These are phyloP conservation scores for Phytopythium vexans DNA, from an alignment of 352 stramenopile genomes.

Conservation along the genomic window DNA sequence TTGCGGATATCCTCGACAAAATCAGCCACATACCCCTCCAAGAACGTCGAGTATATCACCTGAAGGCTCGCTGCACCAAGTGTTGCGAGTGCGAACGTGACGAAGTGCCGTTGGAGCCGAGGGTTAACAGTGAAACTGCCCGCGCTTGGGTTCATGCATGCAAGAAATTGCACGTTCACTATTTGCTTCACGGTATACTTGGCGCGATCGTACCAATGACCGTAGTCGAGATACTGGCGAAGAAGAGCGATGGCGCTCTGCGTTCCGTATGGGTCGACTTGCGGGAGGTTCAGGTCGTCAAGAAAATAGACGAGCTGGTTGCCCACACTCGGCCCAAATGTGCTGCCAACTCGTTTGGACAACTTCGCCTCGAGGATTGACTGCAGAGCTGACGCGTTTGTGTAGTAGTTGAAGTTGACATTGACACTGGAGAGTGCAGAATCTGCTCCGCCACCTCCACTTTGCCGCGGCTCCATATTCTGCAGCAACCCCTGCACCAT, in stretches of 20 bases:
- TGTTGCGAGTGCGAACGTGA: constrained; percentile 91
- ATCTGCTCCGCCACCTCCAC: constrained; percentile 12
- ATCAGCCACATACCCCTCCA: constrained; percentile 91
- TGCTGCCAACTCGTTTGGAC: constrained; percentile 86
- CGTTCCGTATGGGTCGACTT: constrained; percentile 94
- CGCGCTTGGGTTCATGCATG: constrained; percentile 94
- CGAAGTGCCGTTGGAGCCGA: constrained; percentile 94
- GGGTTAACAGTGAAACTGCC: constrained; percentile 93
- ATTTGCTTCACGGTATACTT: constrained; percentile 94
- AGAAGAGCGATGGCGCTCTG: constrained; percentile 93
- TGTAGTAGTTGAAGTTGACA: constrained; percentile 88
- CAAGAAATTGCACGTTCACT: constrained; percentile 92
- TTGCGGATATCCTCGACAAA: constrained; percentile 93
- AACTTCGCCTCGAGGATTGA: constrained; percentile 86
- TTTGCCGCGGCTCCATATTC: no score
- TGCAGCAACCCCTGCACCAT: constrained; percentile 85
- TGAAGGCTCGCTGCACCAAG: constrained; percentile 86
- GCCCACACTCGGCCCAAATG: constrained; percentile 75
- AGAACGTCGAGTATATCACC: constrained; percentile 94
- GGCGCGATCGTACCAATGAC: constrained; percentile 92
- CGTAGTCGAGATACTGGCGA: constrained; percentile 94
- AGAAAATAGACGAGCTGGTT: constrained; percentile 94
- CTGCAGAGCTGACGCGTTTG: constrained; percentile 64
- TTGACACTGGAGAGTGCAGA: constrained; percentile 46
- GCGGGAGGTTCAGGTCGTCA: constrained; percentile 95